phyloP scores from a whole-genome alignment of 371 early-diverging fungal species.

The Haplosporangium sp. region DNA sequence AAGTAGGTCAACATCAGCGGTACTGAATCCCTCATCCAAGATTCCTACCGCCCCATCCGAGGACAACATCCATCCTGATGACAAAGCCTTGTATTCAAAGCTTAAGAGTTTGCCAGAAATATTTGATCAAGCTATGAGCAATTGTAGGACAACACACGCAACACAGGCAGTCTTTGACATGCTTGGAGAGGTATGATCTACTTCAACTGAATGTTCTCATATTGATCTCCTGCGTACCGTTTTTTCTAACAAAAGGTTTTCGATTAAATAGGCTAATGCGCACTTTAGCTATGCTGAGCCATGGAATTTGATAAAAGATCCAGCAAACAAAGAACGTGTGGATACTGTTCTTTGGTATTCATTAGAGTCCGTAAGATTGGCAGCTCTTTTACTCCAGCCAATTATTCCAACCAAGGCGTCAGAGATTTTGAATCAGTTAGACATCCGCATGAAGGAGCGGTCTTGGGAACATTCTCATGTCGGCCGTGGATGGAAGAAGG shows the following conservation, averaged over 20 bases:
- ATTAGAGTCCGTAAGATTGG: slow-evolving; percentile 81
- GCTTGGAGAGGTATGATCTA: slow-evolving; percentile 62
- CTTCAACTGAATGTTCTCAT: not conserved
- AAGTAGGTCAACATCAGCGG: slow-evolving; percentile 68
- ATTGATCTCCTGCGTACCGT: not conserved
- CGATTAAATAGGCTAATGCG: slow-evolving; percentile 71
- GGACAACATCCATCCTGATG: slow-evolving; percentile 47
- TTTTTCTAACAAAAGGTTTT: not conserved
- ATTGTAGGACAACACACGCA: slow-evolving; percentile 60
- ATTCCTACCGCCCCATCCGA: slow-evolving; percentile 58
- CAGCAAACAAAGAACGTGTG: slow-evolving; percentile 60
- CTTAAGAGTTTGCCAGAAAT: slow-evolving; percentile 53
- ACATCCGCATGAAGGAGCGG: slow-evolving; percentile 63
- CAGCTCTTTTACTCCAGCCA: slow-evolving; percentile 84
- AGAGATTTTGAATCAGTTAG: slow-evolving; percentile 72
- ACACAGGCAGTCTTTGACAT: slow-evolving; percentile 66
- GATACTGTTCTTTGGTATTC: slow-evolving; percentile 77
- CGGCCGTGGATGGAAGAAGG: slow-evolving; percentile 41
- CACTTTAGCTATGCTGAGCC: slow-evolving; percentile 81
- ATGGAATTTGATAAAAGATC: slow-evolving; percentile 78
- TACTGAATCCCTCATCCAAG: slow-evolving; percentile 66
- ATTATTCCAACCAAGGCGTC: slow-evolving; percentile 87
- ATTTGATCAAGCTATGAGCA: slow-evolving; percentile 55
- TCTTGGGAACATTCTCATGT: slow-evolving; percentile 56
- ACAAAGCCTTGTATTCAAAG: slow-evolving; percentile 55